phyloP scores from a whole-genome alignment of 345 rosid genomes.

The Excoecaria cochinchinensis region DNA sequence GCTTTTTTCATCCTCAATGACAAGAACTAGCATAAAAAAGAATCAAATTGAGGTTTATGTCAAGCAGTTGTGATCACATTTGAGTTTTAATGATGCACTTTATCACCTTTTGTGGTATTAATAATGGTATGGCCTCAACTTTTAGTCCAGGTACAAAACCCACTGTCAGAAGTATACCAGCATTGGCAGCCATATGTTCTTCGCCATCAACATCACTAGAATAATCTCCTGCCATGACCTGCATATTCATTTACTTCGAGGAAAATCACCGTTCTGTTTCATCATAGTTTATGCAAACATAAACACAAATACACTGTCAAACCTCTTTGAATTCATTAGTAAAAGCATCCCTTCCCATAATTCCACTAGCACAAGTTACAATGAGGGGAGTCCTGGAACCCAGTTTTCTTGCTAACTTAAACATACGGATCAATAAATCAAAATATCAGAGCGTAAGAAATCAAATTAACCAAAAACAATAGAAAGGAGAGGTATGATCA shows the following conservation, averaged over 20 bases:
- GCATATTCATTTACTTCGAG: background rate
- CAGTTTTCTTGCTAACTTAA: slow-evolving; percentile 39
- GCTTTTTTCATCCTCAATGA: background rate
- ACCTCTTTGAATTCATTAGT: slow-evolving; percentile 65
- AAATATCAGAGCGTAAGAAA: background rate
- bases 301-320: background rate
- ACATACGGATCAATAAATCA: slow-evolving; percentile 13
- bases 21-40: background rate
- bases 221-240: slow-evolving; percentile 42
- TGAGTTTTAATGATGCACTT: background rate
- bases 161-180: slow-evolving; percentile 58
- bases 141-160: slow-evolving; percentile 82
- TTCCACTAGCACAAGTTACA: slow-evolving; percentile 41
- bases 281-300: background rate
- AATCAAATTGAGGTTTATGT: background rate
- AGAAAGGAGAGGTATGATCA: background rate
- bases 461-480: background rate
- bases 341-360: slow-evolving; percentile 51
- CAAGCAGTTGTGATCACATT: background rate
- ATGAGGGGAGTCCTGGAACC: slow-evolving; percentile 50
- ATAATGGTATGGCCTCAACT: slow-evolving; percentile 64
- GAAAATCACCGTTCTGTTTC: background rate
- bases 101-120: slow-evolving; percentile 36
- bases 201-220: slow-evolving; percentile 6
- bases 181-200: slow-evolving; percentile 2